Percentiles rank a stretch among this genome's conserved stretches.
These are phyloP conservation scores for Spergularia bocconei DNA, from an alignment of 148 eudicot species.

Conservation along the genomic window DNA sequence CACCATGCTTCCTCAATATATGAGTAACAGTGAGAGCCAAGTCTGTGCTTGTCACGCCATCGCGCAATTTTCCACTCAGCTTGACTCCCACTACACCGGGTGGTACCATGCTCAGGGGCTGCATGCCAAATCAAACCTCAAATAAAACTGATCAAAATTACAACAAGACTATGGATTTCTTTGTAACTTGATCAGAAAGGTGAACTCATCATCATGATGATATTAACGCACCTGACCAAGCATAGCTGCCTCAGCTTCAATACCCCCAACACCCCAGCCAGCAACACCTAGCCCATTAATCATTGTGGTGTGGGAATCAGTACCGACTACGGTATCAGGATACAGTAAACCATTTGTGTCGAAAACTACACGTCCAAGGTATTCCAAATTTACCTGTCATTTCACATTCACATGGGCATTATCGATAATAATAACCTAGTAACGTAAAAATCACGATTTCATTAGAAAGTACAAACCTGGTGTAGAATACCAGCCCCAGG, in stretches of 20 bases:
- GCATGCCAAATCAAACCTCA: slow-evolving; percentile 27
- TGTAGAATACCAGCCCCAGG: slow-evolving; percentile 99
- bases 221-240: slow-evolving; percentile 75
- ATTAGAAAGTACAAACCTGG: slow-evolving; percentile 45
- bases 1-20: slow-evolving; percentile 97
- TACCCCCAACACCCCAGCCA: slow-evolving; percentile 99
- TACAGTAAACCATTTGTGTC: slow-evolving; percentile 76
- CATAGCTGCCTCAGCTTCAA: slow-evolving; percentile 97
- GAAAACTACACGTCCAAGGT: slow-evolving; percentile 97
- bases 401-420: neutral
- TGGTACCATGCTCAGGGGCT: slow-evolving; percentile 99
- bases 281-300: slow-evolving; percentile 97
- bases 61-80: slow-evolving; percentile 68
- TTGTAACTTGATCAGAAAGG: no score
- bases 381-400: slow-evolving; percentile 89
- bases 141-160: neutral
- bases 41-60: slow-evolving; percentile 98
- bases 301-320: slow-evolving; percentile 99
- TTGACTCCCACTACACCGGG: slow-evolving; percentile 98
- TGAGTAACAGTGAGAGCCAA: slow-evolving; percentile 96
- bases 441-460: no score
- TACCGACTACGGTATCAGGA: slow-evolving; percentile 98
- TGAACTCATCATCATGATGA: no score
- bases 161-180: neutral
- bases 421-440: no score